These are phyloP conservation scores for Sclerotinia sclerotiorum DNA, from an alignment of 2,329 filamentous ascomycete genomes.

Conservation along the genomic window DNA sequence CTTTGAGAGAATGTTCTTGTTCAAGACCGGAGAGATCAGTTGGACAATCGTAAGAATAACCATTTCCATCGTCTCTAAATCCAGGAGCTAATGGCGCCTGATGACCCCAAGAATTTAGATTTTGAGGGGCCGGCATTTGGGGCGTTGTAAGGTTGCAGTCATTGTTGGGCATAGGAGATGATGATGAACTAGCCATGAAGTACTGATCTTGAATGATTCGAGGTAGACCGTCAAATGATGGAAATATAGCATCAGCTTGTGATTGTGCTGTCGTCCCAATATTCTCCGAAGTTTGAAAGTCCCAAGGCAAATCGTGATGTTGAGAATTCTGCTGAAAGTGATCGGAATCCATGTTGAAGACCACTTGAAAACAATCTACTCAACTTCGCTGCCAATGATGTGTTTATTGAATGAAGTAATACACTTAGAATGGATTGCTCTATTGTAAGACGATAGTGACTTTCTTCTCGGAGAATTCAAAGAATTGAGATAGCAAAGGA, in stretches of 20 bases:
- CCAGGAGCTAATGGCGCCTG: slow-evolving; percentile 24
- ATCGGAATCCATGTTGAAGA: slow-evolving; percentile 35
- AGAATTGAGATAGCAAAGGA: slow-evolving; percentile 38
- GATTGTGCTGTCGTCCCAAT: slow-evolving; percentile 28
- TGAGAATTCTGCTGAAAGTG: slow-evolving; percentile 33
- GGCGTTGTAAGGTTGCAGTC: slow-evolving; percentile 27
- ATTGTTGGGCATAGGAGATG: slow-evolving; percentile 25
- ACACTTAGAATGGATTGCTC: slow-evolving; percentile 34
- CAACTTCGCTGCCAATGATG: slow-evolving; percentile 28
- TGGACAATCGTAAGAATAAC: slow-evolving; percentile 32
- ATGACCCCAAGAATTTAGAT: slow-evolving; percentile 31
- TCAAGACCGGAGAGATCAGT: slow-evolving; percentile 27
- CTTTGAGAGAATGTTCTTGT: slow-evolving; percentile 24
- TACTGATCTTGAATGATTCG: slow-evolving; percentile 31
- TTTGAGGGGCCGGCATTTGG: slow-evolving; percentile 22
- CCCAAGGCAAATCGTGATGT: slow-evolving; percentile 30
- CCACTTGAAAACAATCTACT: slow-evolving; percentile 29
- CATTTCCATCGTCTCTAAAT: slow-evolving; percentile 26
- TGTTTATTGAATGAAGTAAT: slow-evolving; percentile 34
- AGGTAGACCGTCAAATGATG: slow-evolving; percentile 36
- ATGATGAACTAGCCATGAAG: slow-evolving; percentile 30
- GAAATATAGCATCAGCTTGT: slow-evolving; percentile 26
- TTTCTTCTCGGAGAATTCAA: slow-evolving; percentile 37
- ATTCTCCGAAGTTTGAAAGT: slow-evolving; percentile 32
- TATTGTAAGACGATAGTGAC: slow-evolving; percentile 35